Conservation (phyloP, 257 asterid genomes). For the Hygrophila difformis region DNA sequence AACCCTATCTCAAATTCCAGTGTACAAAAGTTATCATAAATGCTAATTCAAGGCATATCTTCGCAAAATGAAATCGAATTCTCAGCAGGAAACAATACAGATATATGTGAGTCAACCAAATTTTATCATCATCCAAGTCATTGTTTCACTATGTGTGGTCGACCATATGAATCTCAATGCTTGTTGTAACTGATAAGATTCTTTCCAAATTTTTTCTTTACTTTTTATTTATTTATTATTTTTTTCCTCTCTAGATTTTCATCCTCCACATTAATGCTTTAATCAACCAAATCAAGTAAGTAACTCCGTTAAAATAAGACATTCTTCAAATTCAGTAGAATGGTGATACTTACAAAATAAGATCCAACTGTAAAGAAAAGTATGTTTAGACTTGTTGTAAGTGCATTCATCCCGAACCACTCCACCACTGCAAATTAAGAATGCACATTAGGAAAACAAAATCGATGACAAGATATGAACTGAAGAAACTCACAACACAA, state of each 20-base stretch:
- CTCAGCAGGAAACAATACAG: too few relatives aligned
- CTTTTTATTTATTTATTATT: too few relatives aligned
- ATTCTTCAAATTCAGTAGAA: background rate
- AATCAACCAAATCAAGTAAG: background rate
- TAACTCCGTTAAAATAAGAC: background rate
- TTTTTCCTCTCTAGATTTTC: too few relatives aligned
- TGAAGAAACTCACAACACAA: background rate
- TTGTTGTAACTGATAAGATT: too few relatives aligned
- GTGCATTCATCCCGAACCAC: constrained; percentile 40
- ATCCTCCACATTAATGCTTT: too few relatives aligned
- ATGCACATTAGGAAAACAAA: constrained; percentile 5
- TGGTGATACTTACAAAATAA: constrained; percentile 49
- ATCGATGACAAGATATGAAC: background rate
- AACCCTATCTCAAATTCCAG: background rate
- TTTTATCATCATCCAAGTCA: too few relatives aligned
- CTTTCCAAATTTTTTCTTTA: too few relatives aligned
- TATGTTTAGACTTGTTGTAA: constrained; percentile 32
- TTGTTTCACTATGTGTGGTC: too few relatives aligned
- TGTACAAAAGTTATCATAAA: background rate
- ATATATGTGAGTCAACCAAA: too few relatives aligned
- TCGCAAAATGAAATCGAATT: background rate
- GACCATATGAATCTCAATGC: too few relatives aligned
- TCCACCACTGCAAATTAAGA: constrained; percentile 44
- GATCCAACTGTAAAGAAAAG: constrained; percentile 37
- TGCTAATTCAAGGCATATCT: background rate